These are phyloP conservation scores for Mycocentrospora acerina DNA, from an alignment of 2,329 filamentous ascomycete species.

Conservation along the genomic window DNA sequence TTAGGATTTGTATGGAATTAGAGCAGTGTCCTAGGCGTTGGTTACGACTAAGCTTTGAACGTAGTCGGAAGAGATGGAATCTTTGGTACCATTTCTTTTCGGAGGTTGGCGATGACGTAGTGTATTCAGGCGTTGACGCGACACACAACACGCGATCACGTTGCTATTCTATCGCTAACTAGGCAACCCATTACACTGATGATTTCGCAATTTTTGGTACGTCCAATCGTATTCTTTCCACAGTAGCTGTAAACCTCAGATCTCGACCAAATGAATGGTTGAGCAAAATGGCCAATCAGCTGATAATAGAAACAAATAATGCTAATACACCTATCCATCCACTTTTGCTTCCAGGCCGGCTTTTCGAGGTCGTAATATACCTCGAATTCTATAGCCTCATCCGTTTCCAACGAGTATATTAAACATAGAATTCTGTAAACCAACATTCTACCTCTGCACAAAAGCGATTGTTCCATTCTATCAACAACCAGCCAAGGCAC, in stretches of 20 bases:
- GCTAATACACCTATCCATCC: too few relatives aligned
- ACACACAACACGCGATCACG: constrained; percentile 18
- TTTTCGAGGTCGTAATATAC: constrained; percentile 1
- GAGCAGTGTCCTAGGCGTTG: too few relatives aligned
- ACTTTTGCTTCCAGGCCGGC: constrained; percentile 1
- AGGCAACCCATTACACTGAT: too few relatives aligned
- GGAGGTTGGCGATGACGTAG: constrained; percentile 21
- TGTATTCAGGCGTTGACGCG: constrained; percentile 12
- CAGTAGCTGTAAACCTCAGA: too few relatives aligned
- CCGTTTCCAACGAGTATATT: constrained; percentile 1
- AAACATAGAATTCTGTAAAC: constrained; percentile 1
- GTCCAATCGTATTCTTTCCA: too few relatives aligned
- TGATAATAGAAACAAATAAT: too few relatives aligned
- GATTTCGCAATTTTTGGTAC: too few relatives aligned
- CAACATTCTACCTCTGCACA: too few relatives aligned
- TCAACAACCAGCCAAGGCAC: too few relatives aligned
- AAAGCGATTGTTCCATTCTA: too few relatives aligned
- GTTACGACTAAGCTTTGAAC: too few relatives aligned
- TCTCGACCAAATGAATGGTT: not conserved
- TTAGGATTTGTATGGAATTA: not conserved
- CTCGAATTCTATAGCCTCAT: constrained; percentile 3
- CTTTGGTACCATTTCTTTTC: not conserved
- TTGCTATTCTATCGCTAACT: constrained; percentile 1
- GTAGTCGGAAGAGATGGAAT: not conserved
- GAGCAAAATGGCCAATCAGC: too few relatives aligned